Conservation (phyloP, 257 asterid species). For the Gentiana macrophylla region DNA sequence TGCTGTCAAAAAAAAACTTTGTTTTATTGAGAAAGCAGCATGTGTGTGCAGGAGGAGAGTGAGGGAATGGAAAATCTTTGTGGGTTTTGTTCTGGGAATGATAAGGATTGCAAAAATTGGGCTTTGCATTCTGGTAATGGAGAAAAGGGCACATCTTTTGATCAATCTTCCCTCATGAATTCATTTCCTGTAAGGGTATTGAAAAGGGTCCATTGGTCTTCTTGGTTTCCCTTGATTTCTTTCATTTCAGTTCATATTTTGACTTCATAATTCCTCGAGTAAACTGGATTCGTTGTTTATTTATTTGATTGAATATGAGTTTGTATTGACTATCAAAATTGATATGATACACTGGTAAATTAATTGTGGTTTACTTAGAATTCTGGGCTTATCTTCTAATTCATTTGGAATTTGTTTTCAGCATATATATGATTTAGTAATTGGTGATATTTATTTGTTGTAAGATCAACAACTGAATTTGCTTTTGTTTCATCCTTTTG, state of each 20-base stretch:
- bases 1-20: background rate
- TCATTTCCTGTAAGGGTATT: constrained; percentile 47
- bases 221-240: background rate
- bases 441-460: background rate
- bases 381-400: background rate
- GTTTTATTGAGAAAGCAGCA: constrained; percentile 14
- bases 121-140: constrained; percentile 27
- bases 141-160: constrained; percentile 20
- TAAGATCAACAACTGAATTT: too few relatives aligned
- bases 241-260: background rate
- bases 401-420: background rate
- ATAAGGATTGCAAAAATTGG: constrained; percentile 26
- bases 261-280: background rate
- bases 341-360: background rate
- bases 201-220: background rate
- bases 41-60: constrained; percentile 66
- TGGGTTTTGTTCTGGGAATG: constrained; percentile 28
- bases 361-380: too few relatives aligned
- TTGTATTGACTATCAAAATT: background rate
- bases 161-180: constrained; percentile 17
- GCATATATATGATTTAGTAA: background rate
- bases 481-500: background rate
- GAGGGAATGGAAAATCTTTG: constrained; percentile 46
- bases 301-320: background rate
- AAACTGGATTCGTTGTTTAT: background rate